These are phyloP conservation scores for Russula griseocarnosa DNA, from an alignment of 768 basidiomycete species.

Conservation along the genomic window DNA sequence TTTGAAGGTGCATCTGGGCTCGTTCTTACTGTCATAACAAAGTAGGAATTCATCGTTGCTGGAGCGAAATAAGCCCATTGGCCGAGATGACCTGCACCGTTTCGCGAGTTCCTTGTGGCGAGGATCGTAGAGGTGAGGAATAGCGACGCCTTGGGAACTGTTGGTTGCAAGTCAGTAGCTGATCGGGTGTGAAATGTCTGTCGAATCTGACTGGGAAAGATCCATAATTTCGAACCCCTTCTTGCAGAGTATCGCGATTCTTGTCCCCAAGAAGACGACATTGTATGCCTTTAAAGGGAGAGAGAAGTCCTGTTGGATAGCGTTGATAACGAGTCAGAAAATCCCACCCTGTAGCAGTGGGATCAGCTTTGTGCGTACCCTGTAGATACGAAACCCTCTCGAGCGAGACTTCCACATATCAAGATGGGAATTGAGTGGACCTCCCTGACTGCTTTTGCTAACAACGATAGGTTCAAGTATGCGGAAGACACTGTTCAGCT, in stretches of 20 bases:
- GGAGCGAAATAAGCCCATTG: constrained; percentile 85
- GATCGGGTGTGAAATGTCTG: too few species aligned
- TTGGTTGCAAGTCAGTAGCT: constrained; percentile 1
- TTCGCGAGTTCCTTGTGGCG: constrained; percentile 63
- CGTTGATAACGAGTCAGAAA: neutral
- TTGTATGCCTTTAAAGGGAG: constrained; percentile 86
- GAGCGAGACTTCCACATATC: constrained; percentile 74
- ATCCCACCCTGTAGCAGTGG: neutral
- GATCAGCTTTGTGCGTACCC: constrained; percentile 39
- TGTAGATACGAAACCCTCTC: constrained; percentile 93
- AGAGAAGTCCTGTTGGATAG: constrained; percentile 66
- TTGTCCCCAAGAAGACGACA: constrained; percentile 86
- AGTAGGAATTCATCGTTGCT: constrained; percentile 85
- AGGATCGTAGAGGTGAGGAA: constrained; percentile 76
- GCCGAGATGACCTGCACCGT: constrained; percentile 74
- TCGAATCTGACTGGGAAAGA: constrained; percentile 66
- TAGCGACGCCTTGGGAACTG: constrained; percentile 82
- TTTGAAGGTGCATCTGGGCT: neutral
- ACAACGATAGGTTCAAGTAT: constrained; percentile 90
- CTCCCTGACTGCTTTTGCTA: constrained; percentile 56
- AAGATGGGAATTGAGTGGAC: constrained; percentile 65
- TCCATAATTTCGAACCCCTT: constrained; percentile 99
- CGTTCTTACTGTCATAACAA: constrained; percentile 67
- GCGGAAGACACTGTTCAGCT: constrained; percentile 89
- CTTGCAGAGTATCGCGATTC: constrained; percentile 87